Conservation (phyloP, 2,329 filamentous ascomycete genomes). For the Biscogniauxia mediterranea region DNA sequence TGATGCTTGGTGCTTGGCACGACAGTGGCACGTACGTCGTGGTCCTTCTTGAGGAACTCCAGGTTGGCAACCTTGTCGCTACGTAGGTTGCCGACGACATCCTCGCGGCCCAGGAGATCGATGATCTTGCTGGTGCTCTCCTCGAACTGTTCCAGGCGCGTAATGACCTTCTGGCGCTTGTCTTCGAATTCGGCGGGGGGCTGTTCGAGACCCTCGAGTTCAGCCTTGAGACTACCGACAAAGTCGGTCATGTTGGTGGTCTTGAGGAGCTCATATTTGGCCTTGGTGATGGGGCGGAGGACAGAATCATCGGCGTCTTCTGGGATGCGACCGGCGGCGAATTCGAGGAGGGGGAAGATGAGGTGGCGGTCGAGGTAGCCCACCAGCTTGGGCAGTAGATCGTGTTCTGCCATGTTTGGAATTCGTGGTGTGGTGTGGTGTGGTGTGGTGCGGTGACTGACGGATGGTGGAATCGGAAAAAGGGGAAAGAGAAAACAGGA, state of each 20-base stretch:
- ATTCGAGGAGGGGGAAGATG: constrained; percentile 94
- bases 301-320: constrained; percentile 61
- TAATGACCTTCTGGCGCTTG: constrained; percentile 86
- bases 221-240: constrained; percentile 85
- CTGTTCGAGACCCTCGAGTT: constrained; percentile 77
- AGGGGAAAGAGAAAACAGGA: no score
- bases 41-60: constrained; percentile 95
- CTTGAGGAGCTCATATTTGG: constrained; percentile 92
- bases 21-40: constrained; percentile 62
- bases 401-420: constrained; percentile 63
- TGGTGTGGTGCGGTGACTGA: no score
- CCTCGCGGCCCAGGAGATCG: constrained; percentile 80
- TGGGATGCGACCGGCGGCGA: constrained; percentile 78
- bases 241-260: constrained; percentile 99
- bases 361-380: constrained; percentile 92
- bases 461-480: no score
- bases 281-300: constrained; percentile 70
- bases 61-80: constrained; percentile 99
- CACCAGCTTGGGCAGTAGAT: constrained; percentile 85
- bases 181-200: constrained; percentile 81
- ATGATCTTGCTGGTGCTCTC: constrained; percentile 87
- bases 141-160: constrained; percentile 78
- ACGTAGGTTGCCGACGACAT: constrained; percentile 84
- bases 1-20: background rate
- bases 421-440: constrained; percentile 2